phyloP scores from a whole-genome alignment of 768 basidiomycete genomes.

The Leccinum broughii region DNA sequence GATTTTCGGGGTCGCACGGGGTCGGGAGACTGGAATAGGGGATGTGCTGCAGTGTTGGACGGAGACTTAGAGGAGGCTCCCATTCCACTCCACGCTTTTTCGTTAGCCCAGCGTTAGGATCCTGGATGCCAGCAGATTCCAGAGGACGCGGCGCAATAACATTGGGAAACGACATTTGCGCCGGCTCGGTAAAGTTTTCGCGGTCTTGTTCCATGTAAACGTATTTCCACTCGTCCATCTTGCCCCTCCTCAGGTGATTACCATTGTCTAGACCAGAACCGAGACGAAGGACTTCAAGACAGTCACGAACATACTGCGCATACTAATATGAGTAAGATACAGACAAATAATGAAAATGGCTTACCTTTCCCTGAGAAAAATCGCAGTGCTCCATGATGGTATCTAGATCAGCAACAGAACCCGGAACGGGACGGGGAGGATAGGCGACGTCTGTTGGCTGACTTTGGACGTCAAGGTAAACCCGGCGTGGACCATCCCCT shows the following conservation, averaged over 20 bases:
- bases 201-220: slow-evolving; percentile 71
- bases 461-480: slow-evolving; percentile 71
- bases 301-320: slow-evolving; percentile 91
- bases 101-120: slow-evolving; percentile 54
- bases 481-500: slow-evolving; percentile 75
- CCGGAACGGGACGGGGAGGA: slow-evolving; percentile 83
- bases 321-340: slow-evolving; percentile 13
- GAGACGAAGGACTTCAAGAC: slow-evolving; percentile 89
- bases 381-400: slow-evolving; percentile 90
- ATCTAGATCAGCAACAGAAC: slow-evolving; percentile 88
- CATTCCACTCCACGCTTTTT: slow-evolving; percentile 63
- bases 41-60: slow-evolving; percentile 51
- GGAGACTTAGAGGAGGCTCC: slow-evolving; percentile 53
- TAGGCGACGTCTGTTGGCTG: slow-evolving; percentile 68
- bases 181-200: slow-evolving; percentile 40
- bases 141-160: slow-evolving; percentile 32
- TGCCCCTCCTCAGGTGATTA: slow-evolving; percentile 69
- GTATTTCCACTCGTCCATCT: slow-evolving; percentile 84
- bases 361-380: slow-evolving; percentile 76
- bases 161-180: slow-evolving; percentile 33
- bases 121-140: slow-evolving; percentile 35
- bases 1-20: slow-evolving; percentile 82
- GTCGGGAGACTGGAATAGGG: slow-evolving; percentile 56
- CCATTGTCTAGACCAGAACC: slow-evolving; percentile 88
- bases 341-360: not conserved